Evolutionary conservation across 768 basidiomycete species (phyloP).

Genomic region (Xerocomellus dryophilus): DNA sequence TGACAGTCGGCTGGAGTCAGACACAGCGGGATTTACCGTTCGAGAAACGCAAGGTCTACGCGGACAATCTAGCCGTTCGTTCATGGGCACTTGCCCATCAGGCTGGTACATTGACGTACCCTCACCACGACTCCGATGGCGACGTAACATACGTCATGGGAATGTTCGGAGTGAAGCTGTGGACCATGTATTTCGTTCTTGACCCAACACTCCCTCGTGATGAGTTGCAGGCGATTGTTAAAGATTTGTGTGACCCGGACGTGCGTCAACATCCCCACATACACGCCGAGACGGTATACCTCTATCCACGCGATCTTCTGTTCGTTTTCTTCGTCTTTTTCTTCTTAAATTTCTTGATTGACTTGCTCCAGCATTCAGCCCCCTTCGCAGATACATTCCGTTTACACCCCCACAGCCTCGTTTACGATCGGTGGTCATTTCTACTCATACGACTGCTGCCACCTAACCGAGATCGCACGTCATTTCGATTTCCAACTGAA

Average conservation of each 20-base stretch:
- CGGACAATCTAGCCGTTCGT: neutral
- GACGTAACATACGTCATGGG: neutral
- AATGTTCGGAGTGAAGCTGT: too few relatives aligned
- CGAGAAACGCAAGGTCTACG: neutral
- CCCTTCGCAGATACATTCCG: neutral
- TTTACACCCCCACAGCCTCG: neutral
- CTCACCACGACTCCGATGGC: conserved; percentile 6
- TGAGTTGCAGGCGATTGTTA: too few relatives aligned
- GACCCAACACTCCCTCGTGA: too few relatives aligned
- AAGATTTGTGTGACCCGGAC: too few relatives aligned
- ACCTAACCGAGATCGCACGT: neutral
- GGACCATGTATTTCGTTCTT: too few relatives aligned
- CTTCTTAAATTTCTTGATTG: too few relatives aligned
- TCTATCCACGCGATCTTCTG: neutral
- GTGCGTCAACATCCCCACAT: too few relatives aligned
- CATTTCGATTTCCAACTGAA: too few relatives aligned
- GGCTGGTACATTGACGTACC: neutral
- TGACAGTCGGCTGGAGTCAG: conserved; percentile 6
- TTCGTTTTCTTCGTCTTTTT: neutral
- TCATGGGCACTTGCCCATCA: neutral
- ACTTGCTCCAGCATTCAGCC: neutral
- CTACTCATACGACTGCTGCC: neutral
- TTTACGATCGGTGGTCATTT: neutral
- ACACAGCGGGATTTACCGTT: neutral
- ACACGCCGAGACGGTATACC: neutral